Conservation (phyloP, 2,329 filamentous ascomycete genomes). For the Fusarium nurragi region DNA sequence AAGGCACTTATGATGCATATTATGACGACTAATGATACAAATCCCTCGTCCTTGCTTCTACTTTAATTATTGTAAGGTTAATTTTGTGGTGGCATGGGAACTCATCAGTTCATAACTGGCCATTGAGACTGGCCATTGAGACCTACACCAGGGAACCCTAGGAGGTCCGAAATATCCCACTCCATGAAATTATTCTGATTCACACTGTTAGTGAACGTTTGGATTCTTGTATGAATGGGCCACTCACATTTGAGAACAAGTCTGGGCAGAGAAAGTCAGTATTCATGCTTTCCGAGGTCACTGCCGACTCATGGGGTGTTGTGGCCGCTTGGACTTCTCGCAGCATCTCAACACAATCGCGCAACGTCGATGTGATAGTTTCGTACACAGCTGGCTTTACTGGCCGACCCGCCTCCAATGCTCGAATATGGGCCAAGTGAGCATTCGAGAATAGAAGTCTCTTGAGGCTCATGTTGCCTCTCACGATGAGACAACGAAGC, state of each 20-base stretch:
- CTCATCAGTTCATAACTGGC: constrained; percentile 18
- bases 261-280: constrained; percentile 31
- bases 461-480: constrained; percentile 41
- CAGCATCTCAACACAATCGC: constrained; percentile 32
- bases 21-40: constrained; percentile 55
- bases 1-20: constrained; percentile 65
- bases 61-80: not conserved
- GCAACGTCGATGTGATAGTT: constrained; percentile 29
- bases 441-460: constrained; percentile 39
- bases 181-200: constrained; percentile 37
- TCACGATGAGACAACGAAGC: constrained; percentile 28
- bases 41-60: not conserved
- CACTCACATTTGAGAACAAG: constrained; percentile 34
- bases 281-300: constrained; percentile 22
- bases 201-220: constrained; percentile 7
- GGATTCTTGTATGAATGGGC: not conserved
- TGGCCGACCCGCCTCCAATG: constrained; percentile 34
- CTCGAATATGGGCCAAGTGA: constrained; percentile 39
- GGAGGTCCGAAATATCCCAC: constrained; percentile 42
- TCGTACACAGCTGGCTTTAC: constrained; percentile 40
- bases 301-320: constrained; percentile 34
- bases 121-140: constrained; percentile 16
- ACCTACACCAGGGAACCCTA: constrained; percentile 31
- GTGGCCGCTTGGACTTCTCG: constrained; percentile 18
- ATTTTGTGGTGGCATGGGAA: not conserved